phyloP scores from a whole-genome alignment of 2,329 filamentous ascomycete species.

The Neocucurbitaria cava region DNA sequence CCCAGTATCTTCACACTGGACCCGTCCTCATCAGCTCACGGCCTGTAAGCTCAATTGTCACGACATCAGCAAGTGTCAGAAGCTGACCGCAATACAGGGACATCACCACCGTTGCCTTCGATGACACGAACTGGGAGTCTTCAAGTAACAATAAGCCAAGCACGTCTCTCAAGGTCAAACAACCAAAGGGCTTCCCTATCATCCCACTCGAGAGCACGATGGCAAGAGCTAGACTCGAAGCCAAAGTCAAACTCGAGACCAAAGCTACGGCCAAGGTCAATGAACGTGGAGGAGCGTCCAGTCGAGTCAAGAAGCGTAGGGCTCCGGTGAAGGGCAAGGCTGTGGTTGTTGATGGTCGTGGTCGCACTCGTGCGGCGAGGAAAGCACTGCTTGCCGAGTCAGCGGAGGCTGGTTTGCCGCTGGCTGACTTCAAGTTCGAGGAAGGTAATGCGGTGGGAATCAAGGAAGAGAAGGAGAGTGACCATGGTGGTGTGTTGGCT shows the following conservation, averaged over 20 bases:
- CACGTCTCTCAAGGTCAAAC: neutral
- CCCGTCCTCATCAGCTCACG: neutral
- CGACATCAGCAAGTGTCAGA: neutral
- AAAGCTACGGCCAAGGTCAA: neutral
- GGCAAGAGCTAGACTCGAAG: neutral
- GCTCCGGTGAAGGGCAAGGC: neutral
- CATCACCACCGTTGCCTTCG: neutral
- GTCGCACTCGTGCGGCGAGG: neutral
- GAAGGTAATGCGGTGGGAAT: neutral
- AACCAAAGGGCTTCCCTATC: slow-evolving; percentile 1
- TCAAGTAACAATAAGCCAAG: no score
- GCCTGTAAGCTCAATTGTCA: neutral
- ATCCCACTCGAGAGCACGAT: neutral
- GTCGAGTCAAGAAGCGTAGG: neutral
- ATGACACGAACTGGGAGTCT: slow-evolving; percentile 4
- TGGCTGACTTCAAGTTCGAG: neutral
- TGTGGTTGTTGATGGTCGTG: neutral
- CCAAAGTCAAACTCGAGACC: neutral
- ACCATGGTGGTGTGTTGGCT: neutral
- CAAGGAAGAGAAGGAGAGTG: neutral
- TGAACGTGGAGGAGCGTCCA: neutral
- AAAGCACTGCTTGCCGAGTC: neutral
- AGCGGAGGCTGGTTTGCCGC: neutral
- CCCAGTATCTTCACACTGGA: neutral
- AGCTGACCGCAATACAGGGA: neutral